Evolutionary conservation across 139 green algal species (phyloP), one percentile per base, ranked within the genome.

Genomic region (Auxenochlorella pyrenoidosa): DNA sequence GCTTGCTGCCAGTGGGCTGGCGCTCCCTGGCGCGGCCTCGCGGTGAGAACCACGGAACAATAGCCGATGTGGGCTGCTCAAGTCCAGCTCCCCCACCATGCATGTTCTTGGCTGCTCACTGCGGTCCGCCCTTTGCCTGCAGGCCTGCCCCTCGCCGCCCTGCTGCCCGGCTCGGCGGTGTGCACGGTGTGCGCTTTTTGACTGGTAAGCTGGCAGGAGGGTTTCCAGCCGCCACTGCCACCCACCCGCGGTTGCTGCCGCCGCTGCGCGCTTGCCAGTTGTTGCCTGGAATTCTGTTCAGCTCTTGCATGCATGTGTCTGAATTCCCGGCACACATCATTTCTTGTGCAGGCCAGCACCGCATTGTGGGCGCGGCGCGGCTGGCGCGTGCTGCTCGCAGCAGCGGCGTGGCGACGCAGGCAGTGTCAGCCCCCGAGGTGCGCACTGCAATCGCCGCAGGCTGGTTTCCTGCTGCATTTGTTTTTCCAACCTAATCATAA

Each of bases 361-460:
- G 41, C 3, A 60, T 73, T 10, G 58, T 59, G 60, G 38, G 58
- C 36, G 10, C 38, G 0, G 59, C 24, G 26, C 79, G 59, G 59
- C 79, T 54, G 59, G 34, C 12, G 3, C 54, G n/a, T 51, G 21
- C 47, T 24, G 30, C 36, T 28, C 44, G 16, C 18, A 21, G 80
- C 16, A 24, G 63, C 6, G n/a, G n/a, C n/a, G 8, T 47, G 12
- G 60, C 51, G 51, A 24, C 51, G 30, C 60, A 60, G 30, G 80
- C 80, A 28, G 41, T 85, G 28, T 43, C 59, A 30, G 75, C 80
- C 38, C 80, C 80, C 63, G 26, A 63, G 79, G 79, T 84, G 38
- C 22, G 58, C 4, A 22, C 18, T 24, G 16, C 18, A 2, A 63
- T 24, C 54, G 24, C 13, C 6, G n/a, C n/a, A 44, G 13, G 71